phyloP scores from a whole-genome alignment of 2,329 filamentous ascomycete species.

The Trichoderma cornu-damae region DNA sequence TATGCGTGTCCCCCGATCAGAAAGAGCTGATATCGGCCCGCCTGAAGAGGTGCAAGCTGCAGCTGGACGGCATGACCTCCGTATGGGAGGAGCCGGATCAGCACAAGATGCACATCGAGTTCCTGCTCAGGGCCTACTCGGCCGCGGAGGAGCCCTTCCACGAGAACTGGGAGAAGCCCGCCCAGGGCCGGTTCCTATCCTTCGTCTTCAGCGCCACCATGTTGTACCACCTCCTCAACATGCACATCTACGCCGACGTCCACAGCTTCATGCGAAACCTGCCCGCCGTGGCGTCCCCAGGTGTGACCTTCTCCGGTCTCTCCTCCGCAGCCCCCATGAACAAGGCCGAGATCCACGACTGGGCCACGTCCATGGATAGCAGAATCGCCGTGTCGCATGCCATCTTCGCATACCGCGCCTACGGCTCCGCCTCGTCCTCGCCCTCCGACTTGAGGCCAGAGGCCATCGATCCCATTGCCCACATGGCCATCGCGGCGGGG shows the following conservation, averaged over 20 bases:
- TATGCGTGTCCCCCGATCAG: slow-evolving; percentile 7
- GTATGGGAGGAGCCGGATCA: slow-evolving; percentile 20
- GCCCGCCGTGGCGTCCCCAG: slow-evolving; percentile 12
- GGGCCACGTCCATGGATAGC: slow-evolving; percentile 29
- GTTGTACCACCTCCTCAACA: slow-evolving; percentile 34
- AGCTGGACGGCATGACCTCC: slow-evolving; percentile 21
- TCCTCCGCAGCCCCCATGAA: slow-evolving; percentile 19
- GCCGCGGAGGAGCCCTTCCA: slow-evolving; percentile 27
- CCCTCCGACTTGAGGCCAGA: slow-evolving; percentile 1
- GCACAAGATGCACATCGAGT: slow-evolving; percentile 20
- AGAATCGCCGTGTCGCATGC: slow-evolving; percentile 34
- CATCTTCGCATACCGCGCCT: slow-evolving; percentile 29
- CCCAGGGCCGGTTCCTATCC: slow-evolving; percentile 28
- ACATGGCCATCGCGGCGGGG: slow-evolving; percentile 31
- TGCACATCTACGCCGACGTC: slow-evolving; percentile 36
- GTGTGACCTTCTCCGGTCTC: slow-evolving; percentile 17
- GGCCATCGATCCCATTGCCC: slow-evolving; percentile 32
- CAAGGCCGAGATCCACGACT: slow-evolving; percentile 25
- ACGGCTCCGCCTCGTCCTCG: slow-evolving; percentile 20
- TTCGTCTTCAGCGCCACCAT: slow-evolving; percentile 32
- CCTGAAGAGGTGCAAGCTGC: slow-evolving; percentile 21
- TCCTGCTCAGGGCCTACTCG: slow-evolving; percentile 28
- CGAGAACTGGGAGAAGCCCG: slow-evolving; percentile 23
- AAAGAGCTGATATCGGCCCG: slow-evolving; percentile 11
- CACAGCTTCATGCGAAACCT: slow-evolving; percentile 28